Evolutionary conservation across 139 green algal genomes (phyloP).

Genomic region (Auxenochlorella pyrenoidosa): DNA sequence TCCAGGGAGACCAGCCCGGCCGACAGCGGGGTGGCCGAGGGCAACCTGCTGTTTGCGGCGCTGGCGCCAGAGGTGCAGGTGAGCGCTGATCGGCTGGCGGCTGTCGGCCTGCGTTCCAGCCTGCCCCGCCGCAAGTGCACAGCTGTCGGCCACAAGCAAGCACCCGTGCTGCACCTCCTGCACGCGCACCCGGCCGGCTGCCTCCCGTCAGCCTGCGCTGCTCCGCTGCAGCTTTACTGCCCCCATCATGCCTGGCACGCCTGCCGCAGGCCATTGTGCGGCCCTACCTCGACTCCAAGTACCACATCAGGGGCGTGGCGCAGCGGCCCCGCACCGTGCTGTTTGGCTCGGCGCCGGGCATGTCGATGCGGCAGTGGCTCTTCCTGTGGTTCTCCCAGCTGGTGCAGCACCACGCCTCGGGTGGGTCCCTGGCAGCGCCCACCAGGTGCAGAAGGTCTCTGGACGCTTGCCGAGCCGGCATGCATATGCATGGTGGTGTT

Average conservation of each 20-base stretch:
- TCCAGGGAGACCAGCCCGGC: constrained; percentile 17
- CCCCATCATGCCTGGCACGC: not conserved
- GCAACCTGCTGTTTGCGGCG: constrained; percentile 67
- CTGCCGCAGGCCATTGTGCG: constrained; percentile 51
- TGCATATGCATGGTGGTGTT: not conserved
- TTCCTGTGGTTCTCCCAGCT: constrained; percentile 78
- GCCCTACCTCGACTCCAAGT: constrained; percentile 66
- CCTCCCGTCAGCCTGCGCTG: too few relatives aligned
- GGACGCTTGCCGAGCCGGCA: not conserved
- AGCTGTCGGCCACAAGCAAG: too few relatives aligned
- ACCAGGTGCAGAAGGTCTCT: too few relatives aligned
- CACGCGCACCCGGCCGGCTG: not conserved
- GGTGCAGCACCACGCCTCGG: constrained; percentile 40
- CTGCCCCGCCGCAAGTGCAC: too few relatives aligned
- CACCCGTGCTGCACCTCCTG: not conserved
- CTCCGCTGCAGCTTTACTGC: too few relatives aligned
- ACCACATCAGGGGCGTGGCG: constrained; percentile 3
- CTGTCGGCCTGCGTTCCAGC: not conserved
- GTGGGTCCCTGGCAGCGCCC: not conserved
- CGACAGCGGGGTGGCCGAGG: not conserved
- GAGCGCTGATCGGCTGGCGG: not conserved
- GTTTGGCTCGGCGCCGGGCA: constrained; percentile 29
- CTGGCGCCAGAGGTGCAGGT: constrained; percentile 65
- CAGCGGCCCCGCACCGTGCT: constrained; percentile 20
- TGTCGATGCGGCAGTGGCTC: constrained; percentile 81